Evolutionary conservation across 2,329 filamentous ascomycete genomes (phyloP).

Genomic region (Colletotrichum cereale): DNA sequence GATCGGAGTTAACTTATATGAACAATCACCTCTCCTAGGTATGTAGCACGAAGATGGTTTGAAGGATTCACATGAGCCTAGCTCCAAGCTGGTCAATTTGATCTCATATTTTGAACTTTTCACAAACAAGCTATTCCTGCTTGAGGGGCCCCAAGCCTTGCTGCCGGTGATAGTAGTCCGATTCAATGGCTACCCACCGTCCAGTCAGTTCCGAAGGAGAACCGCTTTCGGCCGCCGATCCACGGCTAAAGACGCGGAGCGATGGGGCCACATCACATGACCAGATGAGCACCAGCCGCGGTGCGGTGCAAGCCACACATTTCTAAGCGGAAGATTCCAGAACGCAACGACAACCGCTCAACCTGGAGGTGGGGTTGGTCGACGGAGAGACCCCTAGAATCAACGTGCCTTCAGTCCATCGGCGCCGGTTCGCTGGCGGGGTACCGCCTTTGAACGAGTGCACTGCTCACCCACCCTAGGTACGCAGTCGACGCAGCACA

Average conservation of each 20-base stretch:
- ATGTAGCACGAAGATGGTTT: background rate
- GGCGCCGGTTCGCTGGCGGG: conserved; percentile 21
- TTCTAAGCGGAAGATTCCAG: conserved; percentile 41
- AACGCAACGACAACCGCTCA: conserved; percentile 27
- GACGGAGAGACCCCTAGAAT: conserved; percentile 25
- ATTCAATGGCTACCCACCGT: background rate
- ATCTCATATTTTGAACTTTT: background rate
- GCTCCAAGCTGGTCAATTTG: background rate
- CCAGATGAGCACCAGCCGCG: background rate
- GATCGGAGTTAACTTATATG: no score
- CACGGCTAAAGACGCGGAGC: background rate
- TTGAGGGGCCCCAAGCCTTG: background rate
- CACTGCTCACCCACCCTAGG: background rate
- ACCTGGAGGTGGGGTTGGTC: conserved; percentile 29
- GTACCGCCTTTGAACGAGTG: conserved; percentile 12
- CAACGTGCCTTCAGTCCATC: conserved; percentile 28
- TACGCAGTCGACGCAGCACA: background rate
- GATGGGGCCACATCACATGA: conserved; percentile 28
- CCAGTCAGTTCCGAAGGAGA: background rate
- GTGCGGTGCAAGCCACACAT: conserved; percentile 30
- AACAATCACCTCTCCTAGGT: no score
- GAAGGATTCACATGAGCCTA: background rate
- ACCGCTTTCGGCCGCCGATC: background rate
- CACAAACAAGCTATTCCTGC: background rate
- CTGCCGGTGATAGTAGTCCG: background rate